These are phyloP conservation scores for Echeveria elegans DNA, from an alignment of 164 flowering plant genomes.

Conservation along the genomic window DNA sequence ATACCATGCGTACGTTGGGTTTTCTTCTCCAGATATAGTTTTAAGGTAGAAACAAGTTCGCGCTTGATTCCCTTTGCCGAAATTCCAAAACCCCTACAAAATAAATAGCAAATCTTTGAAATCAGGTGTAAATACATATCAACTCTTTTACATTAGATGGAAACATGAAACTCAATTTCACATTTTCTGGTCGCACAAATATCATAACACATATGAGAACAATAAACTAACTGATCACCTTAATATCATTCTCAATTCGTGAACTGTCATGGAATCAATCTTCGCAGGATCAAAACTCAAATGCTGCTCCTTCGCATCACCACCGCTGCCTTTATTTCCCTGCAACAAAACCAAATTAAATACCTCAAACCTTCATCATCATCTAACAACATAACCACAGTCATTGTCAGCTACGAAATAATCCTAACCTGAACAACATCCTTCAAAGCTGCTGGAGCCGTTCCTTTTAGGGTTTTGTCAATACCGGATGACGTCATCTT, in stretches of 20 bases:
- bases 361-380: background rate
- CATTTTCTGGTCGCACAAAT: too few relatives aligned
- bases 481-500: slow-evolving; percentile 9
- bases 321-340: slow-evolving; percentile 14
- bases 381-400: background rate
- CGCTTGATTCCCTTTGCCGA: slow-evolving; percentile 70
- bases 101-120: slow-evolving; percentile 3
- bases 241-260: slow-evolving; percentile 46
- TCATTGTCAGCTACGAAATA: background rate
- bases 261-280: slow-evolving; percentile 62
- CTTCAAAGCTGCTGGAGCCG: slow-evolving; percentile 7
- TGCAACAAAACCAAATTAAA: slow-evolving; percentile 8
- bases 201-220: background rate
- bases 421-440: slow-evolving; percentile 18
- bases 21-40: slow-evolving; percentile 31
- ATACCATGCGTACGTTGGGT: slow-evolving; percentile 24
- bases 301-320: slow-evolving; percentile 19
- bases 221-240: slow-evolving; percentile 26
- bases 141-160: background rate
- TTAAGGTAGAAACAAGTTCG: slow-evolving; percentile 58
- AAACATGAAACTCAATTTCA: background rate
- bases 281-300: slow-evolving; percentile 26
- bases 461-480: slow-evolving; percentile 10
- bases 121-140: background rate
- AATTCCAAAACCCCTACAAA: slow-evolving; percentile 53